Evolutionary conservation across 176 grass and related monocot species (phyloP).

Genomic region (Carex scoparia): DNA sequence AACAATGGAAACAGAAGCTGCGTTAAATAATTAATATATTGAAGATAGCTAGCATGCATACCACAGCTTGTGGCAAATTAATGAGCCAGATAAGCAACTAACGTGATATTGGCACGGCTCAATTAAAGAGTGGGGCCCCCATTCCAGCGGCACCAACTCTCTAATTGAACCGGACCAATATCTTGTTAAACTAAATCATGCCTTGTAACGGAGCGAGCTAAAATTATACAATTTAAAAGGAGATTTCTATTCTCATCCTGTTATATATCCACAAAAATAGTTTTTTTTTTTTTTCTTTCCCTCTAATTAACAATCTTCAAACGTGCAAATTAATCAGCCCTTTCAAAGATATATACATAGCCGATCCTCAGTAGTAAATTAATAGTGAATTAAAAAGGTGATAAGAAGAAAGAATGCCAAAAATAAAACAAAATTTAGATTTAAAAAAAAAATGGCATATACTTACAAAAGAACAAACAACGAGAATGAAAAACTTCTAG

Average conservation of each 20-base stretch:
- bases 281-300: background rate
- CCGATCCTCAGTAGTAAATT: background rate
- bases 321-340: too few species aligned
- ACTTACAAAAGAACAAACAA: background rate
- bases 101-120: slow-evolving; percentile 99
- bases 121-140: slow-evolving; percentile 59
- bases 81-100: background rate
- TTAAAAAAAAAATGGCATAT: background rate
- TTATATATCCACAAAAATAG: background rate
- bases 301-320: too few species aligned
- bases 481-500: background rate
- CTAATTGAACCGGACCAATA: slow-evolving; percentile 90
- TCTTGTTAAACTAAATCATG: slow-evolving; percentile 27
- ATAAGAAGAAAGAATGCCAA: background rate
- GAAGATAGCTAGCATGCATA: background rate
- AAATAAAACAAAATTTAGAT: background rate
- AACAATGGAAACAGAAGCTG: background rate
- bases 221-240: too few species aligned
- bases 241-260: background rate
- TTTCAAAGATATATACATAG: background rate
- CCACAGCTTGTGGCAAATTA: background rate
- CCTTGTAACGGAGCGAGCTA: background rate
- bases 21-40: background rate
- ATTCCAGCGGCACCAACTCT: slow-evolving; percentile 37
- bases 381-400: background rate